phyloP scores from a whole-genome alignment of 2,329 filamentous ascomycete species.

The Geoglossum cookeanum region DNA sequence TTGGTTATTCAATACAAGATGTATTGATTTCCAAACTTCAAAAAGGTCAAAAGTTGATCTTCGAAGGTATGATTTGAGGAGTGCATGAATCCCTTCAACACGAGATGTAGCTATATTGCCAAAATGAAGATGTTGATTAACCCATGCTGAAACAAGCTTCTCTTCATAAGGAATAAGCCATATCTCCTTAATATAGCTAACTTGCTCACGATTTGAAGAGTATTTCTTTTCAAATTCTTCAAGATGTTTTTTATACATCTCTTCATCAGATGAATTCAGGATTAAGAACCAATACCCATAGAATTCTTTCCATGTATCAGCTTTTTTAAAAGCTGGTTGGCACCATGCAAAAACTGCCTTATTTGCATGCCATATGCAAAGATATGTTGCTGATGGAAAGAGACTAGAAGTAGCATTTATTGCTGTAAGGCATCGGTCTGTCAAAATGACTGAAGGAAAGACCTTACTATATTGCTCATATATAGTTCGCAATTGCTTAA shows the following conservation, averaged over 20 bases:
- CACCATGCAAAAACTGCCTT: constrained; percentile 10
- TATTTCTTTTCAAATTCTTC: constrained; percentile 9
- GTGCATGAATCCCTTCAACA: too few relatives aligned
- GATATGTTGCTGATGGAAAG: neutral
- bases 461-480: neutral
- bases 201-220: constrained; percentile 6
- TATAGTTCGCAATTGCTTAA: neutral
- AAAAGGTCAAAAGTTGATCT: neutral
- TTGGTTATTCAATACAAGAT: too few relatives aligned
- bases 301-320: constrained; percentile 8
- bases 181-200: constrained; percentile 10
- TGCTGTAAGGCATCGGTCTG: neutral
- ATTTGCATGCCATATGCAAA: constrained; percentile 7
- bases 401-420: neutral
- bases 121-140: constrained; percentile 5
- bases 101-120: neutral
- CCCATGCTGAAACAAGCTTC: constrained; percentile 11
- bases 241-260: constrained; percentile 9
- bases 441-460: neutral
- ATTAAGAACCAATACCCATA: constrained; percentile 10
- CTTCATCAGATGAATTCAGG: constrained; percentile 7
- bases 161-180: constrained; percentile 12
- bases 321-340: neutral
- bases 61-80: neutral
- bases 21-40: neutral